Evolutionary conservation across 495 filamentous ascomycete species (phyloP), one percentile per base, ranked within the genome.

Genomic region (Aspergillus sparsus): DNA sequence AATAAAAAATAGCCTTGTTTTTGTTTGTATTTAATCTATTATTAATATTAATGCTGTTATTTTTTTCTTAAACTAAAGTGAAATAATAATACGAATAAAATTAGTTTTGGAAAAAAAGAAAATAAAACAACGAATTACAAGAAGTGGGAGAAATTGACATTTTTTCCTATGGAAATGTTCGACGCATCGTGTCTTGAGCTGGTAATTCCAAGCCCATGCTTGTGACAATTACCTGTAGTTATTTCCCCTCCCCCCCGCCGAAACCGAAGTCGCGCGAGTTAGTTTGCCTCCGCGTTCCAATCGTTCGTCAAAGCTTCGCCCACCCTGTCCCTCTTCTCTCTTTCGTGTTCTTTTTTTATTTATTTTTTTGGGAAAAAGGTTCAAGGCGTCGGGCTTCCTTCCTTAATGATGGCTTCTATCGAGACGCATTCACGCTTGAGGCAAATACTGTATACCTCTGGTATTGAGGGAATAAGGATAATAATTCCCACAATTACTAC

Each of bases 221-320:
- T 27, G 21, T 27, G 21, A 27, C 21, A 27, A 27, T 27, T 27
- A n/a, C n/a, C n/a, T n/a, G n/a, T n/a, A 27, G 21, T 27, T 27
- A 27, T 27, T 27, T 27, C 39, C 53, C 36, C 27, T 18, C 36
- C 3, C 45, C 53, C 2, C 15, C 10, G 8, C 16, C 21, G 3
- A 27, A 27, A 27, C 21, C 21, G 3, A 27, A 27, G 21, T 27
- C 21, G 21, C 21, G 21, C 21, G 3, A 27, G 21, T 32, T 50
- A 52, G 55, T 27, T 39, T 49, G 54, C 45, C 60, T 62, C 60
- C 60, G 45, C 36, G 16, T 37, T 35, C 53, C 49, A 31, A 46
- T 62, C 42, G 55, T 58, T 51, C 44, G 49, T 50, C 45, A 51
- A 63, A 63, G 61, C 61, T 63, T 63, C 49, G 61, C 61, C 56